phyloP scores from a whole-genome alignment of 1,139 yeast species.

The Pichia sorboxylosa region DNA sequence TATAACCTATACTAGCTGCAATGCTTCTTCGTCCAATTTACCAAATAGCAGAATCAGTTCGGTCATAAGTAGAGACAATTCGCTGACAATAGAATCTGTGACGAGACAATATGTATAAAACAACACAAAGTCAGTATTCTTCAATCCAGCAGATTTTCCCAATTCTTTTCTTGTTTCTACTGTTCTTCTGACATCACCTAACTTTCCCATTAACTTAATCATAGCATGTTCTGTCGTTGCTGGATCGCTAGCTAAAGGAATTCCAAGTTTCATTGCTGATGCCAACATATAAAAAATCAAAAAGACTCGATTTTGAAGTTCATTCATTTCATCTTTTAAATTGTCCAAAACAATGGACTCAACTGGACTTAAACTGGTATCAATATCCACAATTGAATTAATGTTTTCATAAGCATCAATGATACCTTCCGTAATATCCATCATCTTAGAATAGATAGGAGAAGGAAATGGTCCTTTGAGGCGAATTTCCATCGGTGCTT shows the following conservation, averaged over 20 bases:
- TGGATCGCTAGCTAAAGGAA: constrained; percentile 66
- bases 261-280: constrained; percentile 62
- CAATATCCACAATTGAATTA: constrained; percentile 54
- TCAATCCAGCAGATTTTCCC: constrained; percentile 24
- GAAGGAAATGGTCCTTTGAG: constrained; percentile 64
- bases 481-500: constrained; percentile 68
- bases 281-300: constrained; percentile 69
- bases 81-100: constrained; percentile 54
- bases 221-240: constrained; percentile 72
- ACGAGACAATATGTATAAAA: constrained; percentile 67
- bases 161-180: constrained; percentile 11
- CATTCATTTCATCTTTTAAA: constrained; percentile 49
- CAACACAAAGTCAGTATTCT: constrained; percentile 61
- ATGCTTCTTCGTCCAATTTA: constrained; percentile 23
- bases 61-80: constrained; percentile 45
- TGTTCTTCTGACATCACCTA: constrained; percentile 38
- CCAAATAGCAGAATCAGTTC: constrained; percentile 52
- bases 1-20: constrained; percentile 13
- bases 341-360: constrained; percentile 47
- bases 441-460: constrained; percentile 36
- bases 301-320: constrained; percentile 61
- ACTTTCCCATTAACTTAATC: constrained; percentile 54
- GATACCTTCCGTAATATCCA: constrained; percentile 50
- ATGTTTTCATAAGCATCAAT: constrained; percentile 68
- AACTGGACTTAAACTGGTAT: constrained; percentile 39